phyloP scores from a whole-genome alignment of 2,329 filamentous ascomycete species.

The Arthroderma sp. region DNA sequence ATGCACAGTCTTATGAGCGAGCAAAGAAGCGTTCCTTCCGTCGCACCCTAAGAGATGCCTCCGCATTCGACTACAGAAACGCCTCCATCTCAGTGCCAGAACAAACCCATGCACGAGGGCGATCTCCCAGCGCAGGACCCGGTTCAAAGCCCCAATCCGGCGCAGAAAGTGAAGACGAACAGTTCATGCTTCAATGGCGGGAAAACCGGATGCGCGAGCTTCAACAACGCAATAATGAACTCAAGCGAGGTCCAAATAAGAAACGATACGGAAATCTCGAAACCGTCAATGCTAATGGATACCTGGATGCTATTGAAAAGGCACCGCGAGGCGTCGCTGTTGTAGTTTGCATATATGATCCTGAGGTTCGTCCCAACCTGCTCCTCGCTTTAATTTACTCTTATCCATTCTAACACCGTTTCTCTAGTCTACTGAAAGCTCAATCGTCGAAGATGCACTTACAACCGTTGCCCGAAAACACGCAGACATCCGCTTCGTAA shows the following conservation, averaged over 20 bases:
- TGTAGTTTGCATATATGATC: constrained; percentile 86
- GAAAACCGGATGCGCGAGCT: constrained; percentile 67
- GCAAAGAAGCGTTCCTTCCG: constrained; percentile 36
- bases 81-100: constrained; percentile 11
- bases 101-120: not conserved
- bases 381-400: not conserved
- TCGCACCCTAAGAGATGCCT: constrained; percentile 26
- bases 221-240: constrained; percentile 44
- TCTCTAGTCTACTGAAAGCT: constrained; percentile 60
- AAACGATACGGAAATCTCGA: constrained; percentile 67
- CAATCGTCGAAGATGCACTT: constrained; percentile 66
- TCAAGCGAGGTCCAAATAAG: constrained; percentile 61
- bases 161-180: constrained; percentile 46
- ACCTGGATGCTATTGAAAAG: constrained; percentile 92
- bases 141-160: constrained; percentile 13
- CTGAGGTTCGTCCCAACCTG: constrained; percentile 31
- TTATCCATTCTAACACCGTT: not conserved
- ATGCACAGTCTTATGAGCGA: constrained; percentile 37
- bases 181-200: constrained; percentile 75
- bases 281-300: constrained; percentile 77
- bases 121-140: not conserved
- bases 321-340: constrained; percentile 68
- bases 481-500: constrained; percentile 68
- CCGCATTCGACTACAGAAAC: constrained; percentile 20
- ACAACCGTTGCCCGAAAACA: constrained; percentile 59